Conservation (phyloP, 805 yeast genomes). For the Yamadazyma paraphyllophila region DNA sequence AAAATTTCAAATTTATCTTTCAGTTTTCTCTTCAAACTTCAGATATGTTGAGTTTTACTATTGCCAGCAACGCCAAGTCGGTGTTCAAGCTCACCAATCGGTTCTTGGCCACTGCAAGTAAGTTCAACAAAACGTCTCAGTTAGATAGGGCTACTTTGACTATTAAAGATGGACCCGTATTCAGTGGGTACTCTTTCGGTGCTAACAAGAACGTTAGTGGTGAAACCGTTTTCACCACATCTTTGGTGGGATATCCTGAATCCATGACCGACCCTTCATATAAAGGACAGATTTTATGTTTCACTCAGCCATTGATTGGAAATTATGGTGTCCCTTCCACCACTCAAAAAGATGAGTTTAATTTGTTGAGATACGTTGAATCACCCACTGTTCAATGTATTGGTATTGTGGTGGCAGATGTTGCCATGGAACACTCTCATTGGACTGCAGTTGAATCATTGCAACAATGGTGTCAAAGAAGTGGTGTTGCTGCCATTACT, state of each 20-base stretch:
- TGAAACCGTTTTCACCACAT: conserved; percentile 97
- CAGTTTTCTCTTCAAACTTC: background rate
- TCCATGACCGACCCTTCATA: conserved; percentile 99
- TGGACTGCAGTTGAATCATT: conserved; percentile 99
- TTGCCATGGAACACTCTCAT: conserved; percentile 93
- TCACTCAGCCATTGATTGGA: conserved; percentile 96
- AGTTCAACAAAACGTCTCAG: conserved; percentile 35
- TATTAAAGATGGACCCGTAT: conserved; percentile 88
- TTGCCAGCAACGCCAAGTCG: conserved; percentile 1
- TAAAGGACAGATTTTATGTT: conserved; percentile 92
- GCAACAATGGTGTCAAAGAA: conserved; percentile 94
- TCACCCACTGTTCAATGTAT: conserved; percentile 88
- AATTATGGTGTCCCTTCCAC: conserved; percentile 97
- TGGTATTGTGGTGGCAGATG: conserved; percentile 95
- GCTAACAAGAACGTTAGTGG: conserved; percentile 91
- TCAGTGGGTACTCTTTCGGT: conserved; percentile 93
- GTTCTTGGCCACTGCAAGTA: conserved; percentile 35
- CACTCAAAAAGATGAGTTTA: conserved; percentile 74
- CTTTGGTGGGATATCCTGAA: conserved; percentile 97
- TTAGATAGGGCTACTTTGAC: conserved; percentile 86
- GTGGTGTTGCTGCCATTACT: conserved; percentile 90
- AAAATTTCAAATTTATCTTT: background rate
- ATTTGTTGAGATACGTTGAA: conserved; percentile 86
- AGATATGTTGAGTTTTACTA: conserved; percentile 2
- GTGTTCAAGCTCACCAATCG: conserved; percentile 10